Evolutionary conservation across 1,284 basidiomycete genomes (phyloP).

Genomic region (Malassezia sympodialis): DNA sequence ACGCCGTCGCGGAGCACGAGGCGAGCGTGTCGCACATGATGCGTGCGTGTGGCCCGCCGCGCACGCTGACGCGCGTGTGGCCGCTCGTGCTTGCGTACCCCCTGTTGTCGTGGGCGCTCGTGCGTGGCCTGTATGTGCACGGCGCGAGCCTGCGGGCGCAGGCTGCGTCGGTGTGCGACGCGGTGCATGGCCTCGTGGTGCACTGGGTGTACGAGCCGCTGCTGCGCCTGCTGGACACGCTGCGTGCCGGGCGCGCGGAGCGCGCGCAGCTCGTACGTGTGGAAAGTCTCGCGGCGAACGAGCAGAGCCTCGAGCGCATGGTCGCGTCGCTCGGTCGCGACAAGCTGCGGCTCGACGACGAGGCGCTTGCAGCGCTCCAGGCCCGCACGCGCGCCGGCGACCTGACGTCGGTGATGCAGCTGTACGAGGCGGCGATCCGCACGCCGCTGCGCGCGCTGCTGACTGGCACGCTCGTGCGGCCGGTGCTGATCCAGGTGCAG

Average conservation of each 20-base stretch:
- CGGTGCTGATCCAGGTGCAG: conserved; percentile 84
- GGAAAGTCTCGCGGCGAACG: conserved; percentile 68
- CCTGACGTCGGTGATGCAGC: conserved; percentile 71
- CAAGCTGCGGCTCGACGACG: conserved; percentile 58
- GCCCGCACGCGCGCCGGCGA: conserved; percentile 63
- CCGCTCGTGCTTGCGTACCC: conserved; percentile 36
- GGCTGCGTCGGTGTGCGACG: conserved; percentile 60
- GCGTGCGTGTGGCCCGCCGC: conserved; percentile 22
- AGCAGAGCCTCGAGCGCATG: conserved; percentile 87
- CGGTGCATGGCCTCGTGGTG: conserved; percentile 63
- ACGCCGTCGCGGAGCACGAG: conserved; percentile 6
- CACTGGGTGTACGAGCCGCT: conserved; percentile 82
- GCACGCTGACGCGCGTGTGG: conserved; percentile 28
- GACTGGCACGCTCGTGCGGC: conserved; percentile 69
- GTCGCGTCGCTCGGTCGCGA: conserved; percentile 72
- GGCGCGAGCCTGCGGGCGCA: conserved; percentile 47
- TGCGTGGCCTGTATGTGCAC: conserved; percentile 24
- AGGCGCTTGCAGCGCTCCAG: conserved; percentile 57
- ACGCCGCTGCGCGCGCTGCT: conserved; percentile 71
- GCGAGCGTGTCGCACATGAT: conserved; percentile 3
- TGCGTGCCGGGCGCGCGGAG: conserved; percentile 64
- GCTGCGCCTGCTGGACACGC: conserved; percentile 69
- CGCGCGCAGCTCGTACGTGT: conserved; percentile 59
- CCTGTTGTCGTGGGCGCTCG: conserved; percentile 18
- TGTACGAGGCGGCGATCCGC: conserved; percentile 86